Conservation (phyloP, 345 rosid species). For the Acer yangbiense region DNA sequence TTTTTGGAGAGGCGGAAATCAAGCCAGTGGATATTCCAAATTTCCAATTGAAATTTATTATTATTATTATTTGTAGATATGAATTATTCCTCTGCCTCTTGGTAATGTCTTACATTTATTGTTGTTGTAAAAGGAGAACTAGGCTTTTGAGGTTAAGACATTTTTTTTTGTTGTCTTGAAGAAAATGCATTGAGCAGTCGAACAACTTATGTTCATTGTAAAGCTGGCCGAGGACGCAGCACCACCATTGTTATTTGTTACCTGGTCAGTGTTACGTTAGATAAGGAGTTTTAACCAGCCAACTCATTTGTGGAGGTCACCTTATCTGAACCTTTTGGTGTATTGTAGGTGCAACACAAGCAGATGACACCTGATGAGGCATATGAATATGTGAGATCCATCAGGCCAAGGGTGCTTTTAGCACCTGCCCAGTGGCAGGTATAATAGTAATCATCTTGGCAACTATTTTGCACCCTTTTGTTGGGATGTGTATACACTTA, state of each 20-base stretch:
- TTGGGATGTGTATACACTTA: neutral
- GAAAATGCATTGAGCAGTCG: slow-evolving; percentile 59
- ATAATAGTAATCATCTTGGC: slow-evolving; percentile 14
- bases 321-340: neutral
- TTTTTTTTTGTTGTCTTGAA: slow-evolving; percentile 29
- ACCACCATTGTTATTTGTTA: slow-evolving; percentile 91
- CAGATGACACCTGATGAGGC: slow-evolving; percentile 89
- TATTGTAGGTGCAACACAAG: slow-evolving; percentile 67
- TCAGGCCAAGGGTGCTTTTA: slow-evolving; percentile 86
- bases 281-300: neutral
- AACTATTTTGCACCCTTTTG: neutral
- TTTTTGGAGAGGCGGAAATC: neutral
- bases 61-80: neutral
- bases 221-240: slow-evolving; percentile 99
- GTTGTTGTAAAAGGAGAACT: neutral
- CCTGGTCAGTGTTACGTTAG: slow-evolving; percentile 53
- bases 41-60: neutral
- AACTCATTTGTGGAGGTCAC: neutral
- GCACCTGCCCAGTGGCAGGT: slow-evolving; percentile 96
- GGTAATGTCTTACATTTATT: neutral
- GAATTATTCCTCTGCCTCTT: neutral
- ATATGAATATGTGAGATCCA: slow-evolving; percentile 72
- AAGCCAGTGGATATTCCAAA: neutral
- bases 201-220: slow-evolving; percentile 94
- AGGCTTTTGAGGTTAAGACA: too few relatives aligned